These are phyloP conservation scores for Hymenochaete sp. DNA, from an alignment of 1,284 basidiomycete genomes.

Conservation along the genomic window DNA sequence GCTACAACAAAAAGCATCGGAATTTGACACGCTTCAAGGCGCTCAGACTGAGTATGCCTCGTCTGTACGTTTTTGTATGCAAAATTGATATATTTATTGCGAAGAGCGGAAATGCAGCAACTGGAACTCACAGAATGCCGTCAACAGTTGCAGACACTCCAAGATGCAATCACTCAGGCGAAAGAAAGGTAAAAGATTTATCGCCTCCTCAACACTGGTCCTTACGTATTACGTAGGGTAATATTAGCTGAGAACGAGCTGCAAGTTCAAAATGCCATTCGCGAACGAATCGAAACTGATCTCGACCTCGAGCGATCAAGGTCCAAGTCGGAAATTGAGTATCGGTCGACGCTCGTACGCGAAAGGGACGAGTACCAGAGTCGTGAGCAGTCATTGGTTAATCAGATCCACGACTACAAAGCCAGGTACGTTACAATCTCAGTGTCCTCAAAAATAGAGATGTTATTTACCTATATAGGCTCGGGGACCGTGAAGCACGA, in stretches of 20 bases:
- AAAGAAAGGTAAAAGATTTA: slow-evolving; percentile 4
- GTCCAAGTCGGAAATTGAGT: slow-evolving; percentile 23
- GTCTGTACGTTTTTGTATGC: too few relatives aligned
- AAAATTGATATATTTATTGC: too few relatives aligned
- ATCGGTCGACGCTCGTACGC: slow-evolving; percentile 15
- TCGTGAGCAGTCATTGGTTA: slow-evolving; percentile 16
- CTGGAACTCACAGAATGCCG: too few relatives aligned
- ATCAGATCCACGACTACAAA: slow-evolving; percentile 20
- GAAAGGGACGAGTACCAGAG: slow-evolving; percentile 18
- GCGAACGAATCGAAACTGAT: slow-evolving; percentile 2
- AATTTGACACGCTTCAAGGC: too few relatives aligned
- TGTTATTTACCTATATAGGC: slow-evolving; percentile 16
- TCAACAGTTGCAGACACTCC: too few relatives aligned
- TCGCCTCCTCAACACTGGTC: too few relatives aligned
- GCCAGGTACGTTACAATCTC: slow-evolving; percentile 24
- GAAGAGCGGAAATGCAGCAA: too few relatives aligned
- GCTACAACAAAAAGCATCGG: too few relatives aligned
- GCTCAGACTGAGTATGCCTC: too few relatives aligned
- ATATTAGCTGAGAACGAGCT: slow-evolving; percentile 5
- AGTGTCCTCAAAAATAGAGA: too few relatives aligned
- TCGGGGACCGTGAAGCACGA: slow-evolving; percentile 22
- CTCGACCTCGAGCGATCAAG: slow-evolving; percentile 2
- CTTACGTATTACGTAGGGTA: not conserved
- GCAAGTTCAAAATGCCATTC: not conserved
- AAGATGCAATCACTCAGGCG: too few relatives aligned